Conservation (phyloP, 805 yeast genomes). For the Saccharomyces mikatae region DNA sequence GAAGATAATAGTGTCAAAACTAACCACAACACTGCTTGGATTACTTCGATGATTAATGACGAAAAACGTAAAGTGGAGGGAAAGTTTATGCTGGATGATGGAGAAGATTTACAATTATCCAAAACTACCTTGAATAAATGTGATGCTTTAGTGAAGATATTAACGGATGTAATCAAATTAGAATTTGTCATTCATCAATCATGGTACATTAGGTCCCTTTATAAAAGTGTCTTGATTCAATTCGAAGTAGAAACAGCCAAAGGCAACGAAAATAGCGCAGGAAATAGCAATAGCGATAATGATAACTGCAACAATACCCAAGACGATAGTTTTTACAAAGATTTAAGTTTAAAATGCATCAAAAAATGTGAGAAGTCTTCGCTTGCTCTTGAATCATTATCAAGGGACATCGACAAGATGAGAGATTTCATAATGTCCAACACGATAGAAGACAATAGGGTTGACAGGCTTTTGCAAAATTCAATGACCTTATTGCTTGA, state of each 20-base stretch:
- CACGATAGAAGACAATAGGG: slow-evolving; percentile 22
- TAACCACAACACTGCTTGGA: background rate
- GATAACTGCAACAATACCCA: background rate
- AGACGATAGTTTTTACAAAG: slow-evolving; percentile 40
- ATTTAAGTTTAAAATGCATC: slow-evolving; percentile 47
- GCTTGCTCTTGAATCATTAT: slow-evolving; percentile 12
- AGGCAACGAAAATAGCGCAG: background rate
- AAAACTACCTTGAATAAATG: slow-evolving; percentile 19
- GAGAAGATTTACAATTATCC: slow-evolving; percentile 1
- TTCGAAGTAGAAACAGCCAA: slow-evolving; percentile 11
- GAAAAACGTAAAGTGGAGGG: background rate
- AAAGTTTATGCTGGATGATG: background rate
- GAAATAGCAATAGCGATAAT: slow-evolving; percentile 1
- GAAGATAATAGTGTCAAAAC: slow-evolving; percentile 1
- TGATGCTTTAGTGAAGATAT: slow-evolving; percentile 19
- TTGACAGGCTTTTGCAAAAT: slow-evolving; percentile 34
- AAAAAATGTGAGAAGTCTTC: slow-evolving; percentile 37
- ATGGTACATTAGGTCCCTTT: slow-evolving; percentile 29
- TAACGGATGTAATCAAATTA: slow-evolving; percentile 22
- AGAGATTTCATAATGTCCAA: slow-evolving; percentile 26
- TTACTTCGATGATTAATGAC: slow-evolving; percentile 1
- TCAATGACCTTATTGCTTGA: slow-evolving; percentile 32
- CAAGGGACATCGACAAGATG: slow-evolving; percentile 9
- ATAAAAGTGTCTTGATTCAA: slow-evolving; percentile 22
- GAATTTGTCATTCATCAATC: slow-evolving; percentile 24